These are phyloP conservation scores for Myriosclerotinia scirpicola DNA, from an alignment of 2,329 filamentous ascomycete genomes.

Conservation along the genomic window DNA sequence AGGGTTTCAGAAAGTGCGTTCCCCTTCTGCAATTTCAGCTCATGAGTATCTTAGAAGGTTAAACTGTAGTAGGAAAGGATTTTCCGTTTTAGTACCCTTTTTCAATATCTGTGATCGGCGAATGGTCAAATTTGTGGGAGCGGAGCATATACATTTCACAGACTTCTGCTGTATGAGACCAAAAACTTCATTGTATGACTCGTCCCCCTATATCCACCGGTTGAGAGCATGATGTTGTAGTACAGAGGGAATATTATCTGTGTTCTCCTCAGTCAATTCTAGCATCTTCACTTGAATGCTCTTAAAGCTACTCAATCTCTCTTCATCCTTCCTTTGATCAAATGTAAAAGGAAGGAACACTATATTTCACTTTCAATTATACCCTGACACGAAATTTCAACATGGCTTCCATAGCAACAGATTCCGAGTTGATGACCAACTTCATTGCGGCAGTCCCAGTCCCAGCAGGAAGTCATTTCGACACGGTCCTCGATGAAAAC, in stretches of 20 bases:
- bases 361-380: background rate
- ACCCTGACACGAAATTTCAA: background rate
- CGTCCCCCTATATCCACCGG: background rate
- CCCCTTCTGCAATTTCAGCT: background rate
- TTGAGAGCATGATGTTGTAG: background rate
- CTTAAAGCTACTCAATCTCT: background rate
- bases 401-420: constrained; percentile 3
- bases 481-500: background rate
- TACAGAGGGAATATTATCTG: background rate
- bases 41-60: background rate
- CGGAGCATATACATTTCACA: background rate
- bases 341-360: background rate
- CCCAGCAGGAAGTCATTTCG: constrained; percentile 9
- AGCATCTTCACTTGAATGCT: background rate
- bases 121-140: background rate
- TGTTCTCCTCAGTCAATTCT: background rate
- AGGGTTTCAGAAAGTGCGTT: background rate
- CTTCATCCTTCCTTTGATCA: background rate
- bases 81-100: background rate
- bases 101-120: constrained; percentile 1
- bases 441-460: background rate
- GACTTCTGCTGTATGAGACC: background rate
- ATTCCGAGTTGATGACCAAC: constrained; percentile 8
- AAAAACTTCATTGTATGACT: background rate
- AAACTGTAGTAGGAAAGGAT: background rate